phyloP scores from a whole-genome alignment of 2,329 filamentous ascomycete species.

The Coniochaeta sp. region DNA sequence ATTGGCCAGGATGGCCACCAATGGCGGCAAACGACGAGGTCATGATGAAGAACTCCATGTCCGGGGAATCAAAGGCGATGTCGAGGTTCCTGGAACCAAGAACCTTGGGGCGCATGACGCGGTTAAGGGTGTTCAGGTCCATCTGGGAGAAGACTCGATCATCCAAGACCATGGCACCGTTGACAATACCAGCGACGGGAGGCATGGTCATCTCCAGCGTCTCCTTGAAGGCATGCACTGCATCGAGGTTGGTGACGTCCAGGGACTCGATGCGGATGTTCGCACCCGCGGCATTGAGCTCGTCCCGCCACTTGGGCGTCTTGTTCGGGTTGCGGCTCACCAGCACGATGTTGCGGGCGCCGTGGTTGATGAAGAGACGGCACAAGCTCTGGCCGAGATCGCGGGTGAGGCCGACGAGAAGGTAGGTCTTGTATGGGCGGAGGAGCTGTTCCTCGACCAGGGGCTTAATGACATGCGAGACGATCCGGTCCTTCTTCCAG shows the following conservation, averaged over 20 bases:
- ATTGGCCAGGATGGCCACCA: slow-evolving; percentile 35
- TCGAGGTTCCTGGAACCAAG: slow-evolving; percentile 32
- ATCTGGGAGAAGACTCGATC: slow-evolving; percentile 34
- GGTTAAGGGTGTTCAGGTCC: slow-evolving; percentile 26
- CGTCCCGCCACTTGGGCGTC: slow-evolving; percentile 23
- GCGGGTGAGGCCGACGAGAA: slow-evolving; percentile 33
- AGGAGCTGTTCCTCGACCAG: slow-evolving; percentile 18
- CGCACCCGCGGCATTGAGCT: slow-evolving; percentile 18
- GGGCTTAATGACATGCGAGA: slow-evolving; percentile 17
- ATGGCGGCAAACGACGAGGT: slow-evolving; percentile 37
- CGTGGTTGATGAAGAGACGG: slow-evolving; percentile 27
- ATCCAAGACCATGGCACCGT: slow-evolving; percentile 38
- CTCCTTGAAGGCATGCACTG: slow-evolving; percentile 20
- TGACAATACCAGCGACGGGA: slow-evolving; percentile 30
- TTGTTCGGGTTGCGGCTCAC: slow-evolving; percentile 29
- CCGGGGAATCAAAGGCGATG: slow-evolving; percentile 20
- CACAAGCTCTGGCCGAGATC: slow-evolving; percentile 37
- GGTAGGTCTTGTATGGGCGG: slow-evolving; percentile 26
- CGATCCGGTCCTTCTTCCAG: slow-evolving; percentile 28
- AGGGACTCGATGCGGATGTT: slow-evolving; percentile 15
- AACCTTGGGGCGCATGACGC: slow-evolving; percentile 33
- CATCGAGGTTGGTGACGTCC: slow-evolving; percentile 20
- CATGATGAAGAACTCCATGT: slow-evolving; percentile 39
- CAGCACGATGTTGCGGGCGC: slow-evolving; percentile 30
- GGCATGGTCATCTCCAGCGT: slow-evolving; percentile 17